Percentiles rank a stretch among this genome's conserved stretches.
Evolutionary conservation across 2,329 filamentous ascomycete species (phyloP).

Genomic region (Colletotrichum sp.): DNA sequence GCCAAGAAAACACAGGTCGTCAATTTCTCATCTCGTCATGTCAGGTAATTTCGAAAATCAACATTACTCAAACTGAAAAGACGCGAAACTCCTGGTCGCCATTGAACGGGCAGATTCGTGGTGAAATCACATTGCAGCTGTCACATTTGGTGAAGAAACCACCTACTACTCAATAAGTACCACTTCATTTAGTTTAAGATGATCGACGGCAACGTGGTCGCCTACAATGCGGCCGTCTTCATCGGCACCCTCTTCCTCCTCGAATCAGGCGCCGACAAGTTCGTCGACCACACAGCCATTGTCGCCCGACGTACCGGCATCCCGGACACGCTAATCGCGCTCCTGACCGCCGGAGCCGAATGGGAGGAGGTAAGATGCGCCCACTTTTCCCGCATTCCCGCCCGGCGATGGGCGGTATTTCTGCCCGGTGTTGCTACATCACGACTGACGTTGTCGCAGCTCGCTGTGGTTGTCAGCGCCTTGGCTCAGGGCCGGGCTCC

Average conservation of each 20-base stretch:
- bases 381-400: background rate
- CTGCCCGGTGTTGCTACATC: background rate
- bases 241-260: conserved; percentile 52
- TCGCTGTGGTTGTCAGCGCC: conserved; percentile 47
- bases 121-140: background rate
- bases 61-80: background rate
- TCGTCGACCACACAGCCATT: conserved; percentile 55
- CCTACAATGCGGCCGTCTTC: conserved; percentile 43
- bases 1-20: background rate
- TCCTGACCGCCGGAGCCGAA: conserved; percentile 59
- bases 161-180: background rate
- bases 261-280: conserved; percentile 57
- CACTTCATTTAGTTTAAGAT: background rate
- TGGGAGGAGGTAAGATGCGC: conserved; percentile 55
- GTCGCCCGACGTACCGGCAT: conserved; percentile 49
- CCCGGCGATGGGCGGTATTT: background rate
- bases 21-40: background rate
- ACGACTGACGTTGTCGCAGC: conserved; percentile 28
- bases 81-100: background rate
- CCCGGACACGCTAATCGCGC: conserved; percentile 51
- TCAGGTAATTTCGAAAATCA: background rate
- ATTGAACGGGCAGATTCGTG: background rate
- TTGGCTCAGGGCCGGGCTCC: conserved; percentile 49
- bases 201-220: background rate
- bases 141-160: background rate